Conservation (phyloP, 148 eudicot genomes). For the Hydrangea macrophylla region DNA sequence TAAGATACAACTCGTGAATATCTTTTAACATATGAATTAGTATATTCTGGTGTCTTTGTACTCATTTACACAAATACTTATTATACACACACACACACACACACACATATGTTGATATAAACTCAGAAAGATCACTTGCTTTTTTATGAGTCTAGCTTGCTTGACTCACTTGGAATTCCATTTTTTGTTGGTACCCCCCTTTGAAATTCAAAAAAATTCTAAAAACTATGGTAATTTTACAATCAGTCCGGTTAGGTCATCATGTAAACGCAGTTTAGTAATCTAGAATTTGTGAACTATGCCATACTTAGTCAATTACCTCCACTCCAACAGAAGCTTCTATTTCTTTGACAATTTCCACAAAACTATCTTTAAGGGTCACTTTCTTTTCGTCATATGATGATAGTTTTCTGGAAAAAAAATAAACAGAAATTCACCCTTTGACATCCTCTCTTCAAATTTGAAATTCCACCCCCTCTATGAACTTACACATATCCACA, state of each 20-base stretch:
- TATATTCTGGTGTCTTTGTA: too few species aligned
- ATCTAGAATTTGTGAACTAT: background rate
- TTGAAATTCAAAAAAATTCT: background rate
- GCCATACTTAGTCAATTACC: background rate
- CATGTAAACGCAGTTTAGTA: background rate
- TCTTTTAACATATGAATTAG: too few species aligned
- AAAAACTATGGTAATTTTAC: background rate
- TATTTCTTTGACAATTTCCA: background rate
- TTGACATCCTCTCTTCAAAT: background rate
- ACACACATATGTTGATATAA: background rate
- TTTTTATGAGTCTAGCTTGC: background rate
- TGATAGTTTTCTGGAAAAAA: background rate
- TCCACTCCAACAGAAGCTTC: slow-evolving; percentile 10
- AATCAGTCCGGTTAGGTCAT: background rate
- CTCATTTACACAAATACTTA: too few species aligned
- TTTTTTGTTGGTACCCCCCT: background rate
- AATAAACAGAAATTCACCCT: background rate
- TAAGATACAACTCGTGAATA: too few species aligned
- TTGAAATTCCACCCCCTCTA: background rate
- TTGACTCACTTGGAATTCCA: background rate
- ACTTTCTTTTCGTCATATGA: background rate
- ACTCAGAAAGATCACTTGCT: background rate
- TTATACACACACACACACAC: background rate
- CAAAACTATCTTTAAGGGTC: background rate
- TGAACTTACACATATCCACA: background rate